Evolutionary conservation across 768 basidiomycete species (phyloP).

Genomic region (Mycena haematopus): DNA sequence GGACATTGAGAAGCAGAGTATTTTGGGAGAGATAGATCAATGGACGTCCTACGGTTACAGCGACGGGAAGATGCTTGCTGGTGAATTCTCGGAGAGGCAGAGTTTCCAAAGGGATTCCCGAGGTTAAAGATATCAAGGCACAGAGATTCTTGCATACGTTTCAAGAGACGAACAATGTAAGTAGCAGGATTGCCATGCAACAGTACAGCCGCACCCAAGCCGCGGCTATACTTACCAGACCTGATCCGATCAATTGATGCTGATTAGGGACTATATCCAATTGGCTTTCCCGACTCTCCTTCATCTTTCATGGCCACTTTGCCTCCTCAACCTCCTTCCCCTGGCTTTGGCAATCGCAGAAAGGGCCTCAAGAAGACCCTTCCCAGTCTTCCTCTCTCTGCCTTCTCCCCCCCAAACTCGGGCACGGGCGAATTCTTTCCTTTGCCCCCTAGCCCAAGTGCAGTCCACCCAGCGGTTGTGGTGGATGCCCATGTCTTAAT

Average conservation of each 20-base stretch:
- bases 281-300: not conserved
- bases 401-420: conserved; percentile 74
- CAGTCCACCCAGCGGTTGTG: conserved; percentile 65
- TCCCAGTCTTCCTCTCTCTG: conserved; percentile 77
- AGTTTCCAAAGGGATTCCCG: not conserved
- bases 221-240: no score
- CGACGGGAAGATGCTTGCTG: not conserved
- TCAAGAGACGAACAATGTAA: no score
- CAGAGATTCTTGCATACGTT: not conserved
- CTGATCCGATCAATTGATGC: not conserved
- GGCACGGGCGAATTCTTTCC: conserved; percentile 73
- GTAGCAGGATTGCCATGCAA: no score
- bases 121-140: not conserved
- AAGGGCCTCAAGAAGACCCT: conserved; percentile 64
- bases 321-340: conserved; percentile 39
- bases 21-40: no score
- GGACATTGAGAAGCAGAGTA: no score
- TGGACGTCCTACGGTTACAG: no score
- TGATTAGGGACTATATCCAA: not conserved
- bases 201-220: no score
- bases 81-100: not conserved
- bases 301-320: conserved; percentile 9
- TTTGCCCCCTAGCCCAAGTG: conserved; percentile 69
- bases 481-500: conserved; percentile 73
- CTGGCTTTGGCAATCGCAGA: conserved; percentile 56